Evolutionary conservation across 1,139 yeast genomes (phyloP).

Genomic region (Yamadazyma friedrichii): DNA sequence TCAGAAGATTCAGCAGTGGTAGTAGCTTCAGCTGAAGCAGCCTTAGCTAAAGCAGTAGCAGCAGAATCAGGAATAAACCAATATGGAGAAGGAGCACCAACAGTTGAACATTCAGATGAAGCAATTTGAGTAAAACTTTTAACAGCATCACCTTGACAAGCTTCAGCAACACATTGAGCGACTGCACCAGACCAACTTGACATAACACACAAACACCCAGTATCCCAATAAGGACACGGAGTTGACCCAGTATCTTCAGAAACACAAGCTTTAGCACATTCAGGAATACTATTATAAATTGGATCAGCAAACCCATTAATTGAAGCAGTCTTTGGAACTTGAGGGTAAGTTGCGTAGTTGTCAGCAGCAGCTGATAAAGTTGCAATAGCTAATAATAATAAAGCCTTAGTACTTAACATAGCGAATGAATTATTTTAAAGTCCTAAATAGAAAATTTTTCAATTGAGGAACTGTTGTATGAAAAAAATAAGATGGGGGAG

Average conservation of each 20-base stretch:
- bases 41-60: conserved; percentile 26
- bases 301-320: conserved; percentile 56
- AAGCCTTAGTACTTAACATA: conserved; percentile 15
- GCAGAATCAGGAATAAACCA: conserved; percentile 48
- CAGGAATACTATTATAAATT: conserved; percentile 37
- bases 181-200: conserved; percentile 46
- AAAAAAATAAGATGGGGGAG: not conserved
- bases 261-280: conserved; percentile 47
- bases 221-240: conserved; percentile 55
- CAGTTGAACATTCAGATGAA: conserved; percentile 38
- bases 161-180: conserved; percentile 43
- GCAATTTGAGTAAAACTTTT: conserved; percentile 40
- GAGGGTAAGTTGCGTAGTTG: conserved; percentile 38
- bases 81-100: conserved; percentile 39
- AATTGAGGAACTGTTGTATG: not conserved
- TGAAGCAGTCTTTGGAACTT: conserved; percentile 48
- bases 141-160: conserved; percentile 41
- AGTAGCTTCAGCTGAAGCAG: conserved; percentile 14
- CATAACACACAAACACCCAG: conserved; percentile 55
- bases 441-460: not conserved
- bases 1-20: conserved; percentile 9
- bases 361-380: conserved; percentile 13
- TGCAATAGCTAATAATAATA: conserved; percentile 13
- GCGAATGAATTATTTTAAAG: conserved; percentile 10
- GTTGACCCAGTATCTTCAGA: conserved; percentile 31